Evolutionary conservation across 1,284 basidiomycete species (phyloP), one percentile per base, ranked within the genome.

Genomic region (Hypsizygus ulmarius): DNA sequence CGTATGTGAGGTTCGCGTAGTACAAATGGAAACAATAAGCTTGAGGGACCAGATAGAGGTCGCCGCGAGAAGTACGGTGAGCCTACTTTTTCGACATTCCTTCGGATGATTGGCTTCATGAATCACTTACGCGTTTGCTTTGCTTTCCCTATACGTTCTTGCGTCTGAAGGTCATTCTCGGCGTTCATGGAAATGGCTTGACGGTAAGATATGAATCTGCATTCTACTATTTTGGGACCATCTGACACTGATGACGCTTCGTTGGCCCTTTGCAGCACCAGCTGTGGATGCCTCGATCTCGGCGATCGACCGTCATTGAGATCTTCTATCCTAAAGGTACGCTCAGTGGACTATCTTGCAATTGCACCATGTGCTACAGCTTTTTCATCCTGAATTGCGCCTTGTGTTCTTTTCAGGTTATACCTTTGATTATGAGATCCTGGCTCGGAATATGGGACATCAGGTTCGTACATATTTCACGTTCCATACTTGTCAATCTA

Each of bases 181-280:
- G 70, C 32, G 67, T 72, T 33, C 72, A 74, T 59, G 72, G 72
- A 29, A 73, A 71, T 60, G 72, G 71, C n/a, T 53, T 74, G 16
- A 72, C 71, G 30, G 69, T 70, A 43, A 57, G 66, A 59, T 33
- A 34, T 48, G n/a, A 30, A 32, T 18, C 32, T 32, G 27, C 19
- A n/a, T 16, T 45, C 19, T 45, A 36, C 36, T 50, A 14, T 33
- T 41, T 35, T 30, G 36, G 15, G 30, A 25, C 19, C 16, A 32
- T 21, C 29, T 42, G 39, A 42, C 41, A 15, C 43, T 28, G 25
- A 12, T 12, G 29, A 35, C 19, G 5, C 5, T 46, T 25, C 7
- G 21, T 25, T 25, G 28, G 12, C 49, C 18, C 36, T 25, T 11
- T 14, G 27, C 9, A 71, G 69, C 72, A 72, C 52, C 64, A 72